Evolutionary conservation across 495 filamentous ascomycete genomes (phyloP).

Genomic region (Acidiella bohemica): DNA sequence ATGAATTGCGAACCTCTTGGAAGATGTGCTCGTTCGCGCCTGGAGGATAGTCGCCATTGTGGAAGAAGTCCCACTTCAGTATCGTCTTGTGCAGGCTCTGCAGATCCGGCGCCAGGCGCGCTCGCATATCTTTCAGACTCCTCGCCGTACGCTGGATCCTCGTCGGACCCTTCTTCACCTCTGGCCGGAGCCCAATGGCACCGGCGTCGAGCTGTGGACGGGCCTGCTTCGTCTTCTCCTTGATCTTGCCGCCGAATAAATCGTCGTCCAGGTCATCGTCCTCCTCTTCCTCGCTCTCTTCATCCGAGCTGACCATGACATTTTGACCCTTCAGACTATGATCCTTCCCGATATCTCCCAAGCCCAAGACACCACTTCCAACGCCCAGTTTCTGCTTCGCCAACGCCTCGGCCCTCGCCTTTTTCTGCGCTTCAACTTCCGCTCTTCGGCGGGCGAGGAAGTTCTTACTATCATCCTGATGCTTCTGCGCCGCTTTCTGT

Average conservation of each 20-base stretch:
- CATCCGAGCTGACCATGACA: conserved; percentile 69
- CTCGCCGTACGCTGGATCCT: conserved; percentile 65
- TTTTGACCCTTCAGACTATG: conserved; percentile 56
- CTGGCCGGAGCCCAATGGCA: conserved; percentile 9
- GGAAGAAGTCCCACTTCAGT: conserved; percentile 87
- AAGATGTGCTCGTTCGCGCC: conserved; percentile 53
- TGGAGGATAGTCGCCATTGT: conserved; percentile 70
- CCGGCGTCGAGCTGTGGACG: conserved; percentile 37
- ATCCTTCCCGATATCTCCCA: conserved; percentile 72
- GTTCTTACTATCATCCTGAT: conserved; percentile 21
- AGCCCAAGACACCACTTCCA: conserved; percentile 61
- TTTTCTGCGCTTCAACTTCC: conserved; percentile 22
- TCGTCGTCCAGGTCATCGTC: conserved; percentile 32
- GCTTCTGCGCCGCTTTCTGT: conserved; percentile 25
- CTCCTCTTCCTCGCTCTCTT: conserved; percentile 62
- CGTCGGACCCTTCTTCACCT: conserved; percentile 45
- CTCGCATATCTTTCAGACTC: conserved; percentile 83
- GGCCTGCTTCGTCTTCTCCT: conserved; percentile 13
- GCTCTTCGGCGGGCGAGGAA: conserved; percentile 39
- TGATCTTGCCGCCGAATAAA: conserved; percentile 18
- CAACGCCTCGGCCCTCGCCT: conserved; percentile 58
- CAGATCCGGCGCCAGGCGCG: conserved; percentile 79
- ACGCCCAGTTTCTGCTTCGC: conserved; percentile 62
- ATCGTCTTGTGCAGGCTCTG: conserved; percentile 71
- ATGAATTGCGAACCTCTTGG: conserved; percentile 58